A percentile compares a stretch with the other conserved stretches of the same genome.
These are phyloP conservation scores for Escovopsis sp. DNA, from an alignment of 2,329 filamentous ascomycete species.

Conservation along the genomic window DNA sequence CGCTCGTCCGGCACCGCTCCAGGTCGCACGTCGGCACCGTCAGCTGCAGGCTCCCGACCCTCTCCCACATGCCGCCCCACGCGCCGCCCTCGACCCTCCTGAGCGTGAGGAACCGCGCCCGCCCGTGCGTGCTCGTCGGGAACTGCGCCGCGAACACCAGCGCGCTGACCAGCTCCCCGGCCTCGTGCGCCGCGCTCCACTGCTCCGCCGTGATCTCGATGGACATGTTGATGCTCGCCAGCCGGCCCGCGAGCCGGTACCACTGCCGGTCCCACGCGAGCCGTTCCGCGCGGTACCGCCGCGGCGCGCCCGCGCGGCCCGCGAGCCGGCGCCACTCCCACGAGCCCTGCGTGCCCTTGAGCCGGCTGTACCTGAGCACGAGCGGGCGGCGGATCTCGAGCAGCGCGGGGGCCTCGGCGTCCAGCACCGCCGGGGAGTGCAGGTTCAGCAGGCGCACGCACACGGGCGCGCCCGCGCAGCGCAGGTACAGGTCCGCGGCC, in stretches of 20 bases:
- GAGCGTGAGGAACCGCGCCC: constrained; percentile 4
- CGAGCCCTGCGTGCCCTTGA: background rate
- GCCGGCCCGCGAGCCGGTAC: constrained; percentile 2
- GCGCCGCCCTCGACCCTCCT: constrained; percentile 2
- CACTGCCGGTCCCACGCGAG: constrained; percentile 2
- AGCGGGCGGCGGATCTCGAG: constrained; percentile 2
- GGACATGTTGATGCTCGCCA: constrained; percentile 3
- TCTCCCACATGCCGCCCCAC: constrained; percentile 4
- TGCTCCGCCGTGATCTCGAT: constrained; percentile 2
- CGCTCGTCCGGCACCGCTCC: constrained; percentile 2
- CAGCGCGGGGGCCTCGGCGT: background rate
- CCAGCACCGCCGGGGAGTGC: background rate
- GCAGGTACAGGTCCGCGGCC: constrained; percentile 2
- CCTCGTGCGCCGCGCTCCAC: constrained; percentile 2
- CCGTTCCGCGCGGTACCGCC: constrained; percentile 1
- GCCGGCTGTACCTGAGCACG: background rate
- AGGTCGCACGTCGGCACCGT: constrained; percentile 1
- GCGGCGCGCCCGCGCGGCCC: constrained; percentile 1
- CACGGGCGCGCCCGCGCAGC: background rate
- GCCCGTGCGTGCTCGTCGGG: constrained; percentile 1
- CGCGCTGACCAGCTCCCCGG: constrained; percentile 4
- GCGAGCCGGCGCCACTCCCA: constrained; percentile 5
- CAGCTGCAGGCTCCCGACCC: constrained; percentile 2
- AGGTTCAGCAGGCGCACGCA: constrained; percentile 1
- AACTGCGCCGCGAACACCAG: constrained; percentile 2